Conservation (phyloP, 768 basidiomycete species). For the Tulasnella sp. region DNA sequence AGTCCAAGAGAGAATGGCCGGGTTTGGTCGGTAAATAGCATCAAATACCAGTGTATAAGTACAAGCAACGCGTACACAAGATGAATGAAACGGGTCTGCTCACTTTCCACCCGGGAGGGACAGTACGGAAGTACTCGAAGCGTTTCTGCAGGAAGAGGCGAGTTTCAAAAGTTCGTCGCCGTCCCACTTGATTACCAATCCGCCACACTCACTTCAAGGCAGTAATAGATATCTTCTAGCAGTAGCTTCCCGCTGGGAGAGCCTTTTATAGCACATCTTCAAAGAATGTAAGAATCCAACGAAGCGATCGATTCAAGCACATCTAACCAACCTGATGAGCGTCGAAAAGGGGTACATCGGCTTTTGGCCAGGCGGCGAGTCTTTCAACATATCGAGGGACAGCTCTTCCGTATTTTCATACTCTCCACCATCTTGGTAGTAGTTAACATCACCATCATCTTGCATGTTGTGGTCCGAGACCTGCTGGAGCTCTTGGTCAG, state of each 20-base stretch:
- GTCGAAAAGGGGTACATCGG: slow-evolving; percentile 89
- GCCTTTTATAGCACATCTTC: slow-evolving; percentile 82
- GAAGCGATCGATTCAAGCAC: background rate
- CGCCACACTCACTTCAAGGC: slow-evolving; percentile 38
- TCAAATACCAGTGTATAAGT: slow-evolving; percentile 13
- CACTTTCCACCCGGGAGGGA: slow-evolving; percentile 88
- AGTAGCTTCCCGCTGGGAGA: slow-evolving; percentile 78
- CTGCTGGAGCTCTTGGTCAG: background rate
- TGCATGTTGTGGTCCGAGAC: background rate
- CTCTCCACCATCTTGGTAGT: slow-evolving; percentile 6
- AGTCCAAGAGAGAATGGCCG: background rate
- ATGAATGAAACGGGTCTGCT: slow-evolving; percentile 24
- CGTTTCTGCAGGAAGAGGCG: slow-evolving; percentile 23
- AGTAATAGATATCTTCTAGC: slow-evolving; percentile 85
- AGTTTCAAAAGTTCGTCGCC: background rate
- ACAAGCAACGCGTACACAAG: slow-evolving; percentile 11
- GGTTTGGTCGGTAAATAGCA: background rate
- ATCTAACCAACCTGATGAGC: slow-evolving; percentile 54
- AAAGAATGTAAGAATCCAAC: background rate
- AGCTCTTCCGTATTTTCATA: slow-evolving; percentile 11
- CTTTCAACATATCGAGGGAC: slow-evolving; percentile 22
- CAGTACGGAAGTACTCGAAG: slow-evolving; percentile 83
- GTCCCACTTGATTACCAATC: background rate
- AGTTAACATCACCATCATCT: slow-evolving; percentile 6
- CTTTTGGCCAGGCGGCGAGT: slow-evolving; percentile 80